phyloP scores from a whole-genome alignment of 2,329 filamentous ascomycete genomes.

The Trichoderma atroviride region DNA sequence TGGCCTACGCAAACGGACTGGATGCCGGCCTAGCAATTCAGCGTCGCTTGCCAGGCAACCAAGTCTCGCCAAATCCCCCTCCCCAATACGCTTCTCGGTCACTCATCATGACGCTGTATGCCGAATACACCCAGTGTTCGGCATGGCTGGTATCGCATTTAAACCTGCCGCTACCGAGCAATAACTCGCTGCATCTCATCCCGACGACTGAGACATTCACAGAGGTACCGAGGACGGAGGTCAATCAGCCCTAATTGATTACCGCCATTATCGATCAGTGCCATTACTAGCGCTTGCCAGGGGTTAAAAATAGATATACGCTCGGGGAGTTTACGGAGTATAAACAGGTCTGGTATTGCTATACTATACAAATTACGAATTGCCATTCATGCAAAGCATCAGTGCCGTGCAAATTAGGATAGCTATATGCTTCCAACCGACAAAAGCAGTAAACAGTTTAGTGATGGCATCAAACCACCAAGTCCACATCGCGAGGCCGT shows the following conservation, averaged over 20 bases:
- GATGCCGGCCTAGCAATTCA: not conserved
- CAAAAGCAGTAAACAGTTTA: not conserved
- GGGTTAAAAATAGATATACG: not conserved
- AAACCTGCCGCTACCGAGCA: not conserved
- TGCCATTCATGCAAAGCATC: not conserved
- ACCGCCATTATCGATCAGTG: not conserved
- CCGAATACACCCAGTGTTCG: not conserved
- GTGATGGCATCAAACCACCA: not conserved
- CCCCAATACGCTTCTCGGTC: not conserved
- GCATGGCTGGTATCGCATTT: not conserved
- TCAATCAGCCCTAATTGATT: not conserved
- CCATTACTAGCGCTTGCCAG: not conserved
- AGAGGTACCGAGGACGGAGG: not conserved
- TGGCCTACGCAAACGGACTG: not conserved
- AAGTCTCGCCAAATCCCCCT: not conserved
- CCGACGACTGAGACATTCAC: not conserved
- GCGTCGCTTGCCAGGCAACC: not conserved
- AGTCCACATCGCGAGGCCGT: no score
- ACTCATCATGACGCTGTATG: not conserved
- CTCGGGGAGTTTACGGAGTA: not conserved
- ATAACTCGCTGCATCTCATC: slow-evolving; percentile 3
- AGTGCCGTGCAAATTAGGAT: not conserved
- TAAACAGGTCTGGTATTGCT: not conserved
- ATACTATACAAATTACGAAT: not conserved
- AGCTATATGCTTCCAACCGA: not conserved